These are phyloP conservation scores for Neurospora hispaniola DNA, from an alignment of 495 filamentous ascomycete species.

Conservation along the genomic window DNA sequence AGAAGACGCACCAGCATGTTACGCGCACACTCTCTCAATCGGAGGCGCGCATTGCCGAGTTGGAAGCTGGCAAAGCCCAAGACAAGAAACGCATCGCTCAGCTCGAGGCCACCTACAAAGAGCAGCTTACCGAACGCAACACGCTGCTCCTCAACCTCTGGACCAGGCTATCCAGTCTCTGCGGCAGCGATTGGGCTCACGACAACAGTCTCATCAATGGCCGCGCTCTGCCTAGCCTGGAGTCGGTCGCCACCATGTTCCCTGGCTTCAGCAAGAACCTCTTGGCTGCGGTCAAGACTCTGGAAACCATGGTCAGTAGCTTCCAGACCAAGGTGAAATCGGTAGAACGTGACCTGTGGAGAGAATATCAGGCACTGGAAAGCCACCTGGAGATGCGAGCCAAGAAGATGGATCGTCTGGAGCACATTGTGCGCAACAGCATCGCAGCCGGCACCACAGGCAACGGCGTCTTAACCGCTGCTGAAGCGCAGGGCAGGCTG, in stretches of 20 bases:
- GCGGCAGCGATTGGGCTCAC: conserved; percentile 85
- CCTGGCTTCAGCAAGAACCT: conserved; percentile 84
- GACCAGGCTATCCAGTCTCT: conserved; percentile 76
- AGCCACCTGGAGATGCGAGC: conserved; percentile 64
- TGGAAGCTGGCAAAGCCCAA: conserved; percentile 61
- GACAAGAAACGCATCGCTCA: conserved; percentile 63
- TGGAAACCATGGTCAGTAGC: conserved; percentile 69
- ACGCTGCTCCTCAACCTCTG: conserved; percentile 74
- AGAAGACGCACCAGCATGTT: conserved; percentile 76
- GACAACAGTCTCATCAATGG: conserved; percentile 83
- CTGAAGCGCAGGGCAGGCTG: conserved; percentile 45
- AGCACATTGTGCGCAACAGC: conserved; percentile 54
- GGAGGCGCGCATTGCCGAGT: conserved; percentile 71
- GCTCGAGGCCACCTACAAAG: conserved; percentile 69
- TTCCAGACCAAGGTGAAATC: conserved; percentile 71
- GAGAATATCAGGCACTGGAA: conserved; percentile 83
- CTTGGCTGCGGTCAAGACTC: conserved; percentile 71
- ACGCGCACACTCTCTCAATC: conserved; percentile 72
- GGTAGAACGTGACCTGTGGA: conserved; percentile 81
- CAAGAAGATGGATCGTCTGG: conserved; percentile 81
- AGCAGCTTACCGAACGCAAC: conserved; percentile 84
- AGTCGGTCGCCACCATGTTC: conserved; percentile 69
- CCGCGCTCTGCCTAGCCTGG: conserved; percentile 64
- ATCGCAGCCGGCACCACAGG: conserved; percentile 34
- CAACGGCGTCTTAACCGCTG: conserved; percentile 13